Evolutionary conservation across 2,329 filamentous ascomycete genomes (phyloP).

Genomic region (Hypoxylon sp.): DNA sequence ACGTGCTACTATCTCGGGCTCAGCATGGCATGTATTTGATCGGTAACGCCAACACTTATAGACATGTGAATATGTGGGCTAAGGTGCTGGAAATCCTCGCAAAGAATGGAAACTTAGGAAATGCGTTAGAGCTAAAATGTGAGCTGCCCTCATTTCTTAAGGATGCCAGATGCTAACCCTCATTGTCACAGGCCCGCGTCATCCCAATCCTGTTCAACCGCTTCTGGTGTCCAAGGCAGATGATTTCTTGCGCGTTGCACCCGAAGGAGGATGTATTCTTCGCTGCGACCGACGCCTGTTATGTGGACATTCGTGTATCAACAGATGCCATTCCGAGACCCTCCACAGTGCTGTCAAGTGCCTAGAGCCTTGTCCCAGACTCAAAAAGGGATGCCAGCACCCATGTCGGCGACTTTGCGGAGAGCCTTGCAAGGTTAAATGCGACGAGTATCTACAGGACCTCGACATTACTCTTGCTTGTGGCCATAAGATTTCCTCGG

Average conservation of each 20-base stretch:
- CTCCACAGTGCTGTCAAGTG: slow-evolving; percentile 65
- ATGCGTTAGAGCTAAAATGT: slow-evolving; percentile 66
- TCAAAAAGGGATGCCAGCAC: slow-evolving; percentile 61
- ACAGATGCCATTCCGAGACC: slow-evolving; percentile 63
- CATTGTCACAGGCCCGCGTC: slow-evolving; percentile 63
- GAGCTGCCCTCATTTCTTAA: neutral
- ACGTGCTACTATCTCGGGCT: slow-evolving; percentile 77
- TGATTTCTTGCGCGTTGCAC: slow-evolving; percentile 69
- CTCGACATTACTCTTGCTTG: slow-evolving; percentile 57
- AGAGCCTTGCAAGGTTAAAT: slow-evolving; percentile 59
- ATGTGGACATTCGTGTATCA: slow-evolving; percentile 65
- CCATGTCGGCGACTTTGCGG: slow-evolving; percentile 61
- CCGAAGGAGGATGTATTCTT: slow-evolving; percentile 73
- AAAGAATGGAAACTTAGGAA: slow-evolving; percentile 63
- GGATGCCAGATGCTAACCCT: slow-evolving; percentile 14
- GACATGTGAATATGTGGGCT: slow-evolving; percentile 73
- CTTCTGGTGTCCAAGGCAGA: slow-evolving; percentile 68
- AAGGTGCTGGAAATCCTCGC: slow-evolving; percentile 69
- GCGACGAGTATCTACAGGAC: slow-evolving; percentile 53
- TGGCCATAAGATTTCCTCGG: slow-evolving; percentile 57
- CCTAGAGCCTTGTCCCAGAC: slow-evolving; percentile 60
- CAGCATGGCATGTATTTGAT: slow-evolving; percentile 80
- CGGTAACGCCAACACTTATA: slow-evolving; percentile 73
- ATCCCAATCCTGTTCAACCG: slow-evolving; percentile 65
- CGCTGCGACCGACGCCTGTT: slow-evolving; percentile 64